Conservation (phyloP, 768 basidiomycete species). For the Lactifluus pinguis region DNA sequence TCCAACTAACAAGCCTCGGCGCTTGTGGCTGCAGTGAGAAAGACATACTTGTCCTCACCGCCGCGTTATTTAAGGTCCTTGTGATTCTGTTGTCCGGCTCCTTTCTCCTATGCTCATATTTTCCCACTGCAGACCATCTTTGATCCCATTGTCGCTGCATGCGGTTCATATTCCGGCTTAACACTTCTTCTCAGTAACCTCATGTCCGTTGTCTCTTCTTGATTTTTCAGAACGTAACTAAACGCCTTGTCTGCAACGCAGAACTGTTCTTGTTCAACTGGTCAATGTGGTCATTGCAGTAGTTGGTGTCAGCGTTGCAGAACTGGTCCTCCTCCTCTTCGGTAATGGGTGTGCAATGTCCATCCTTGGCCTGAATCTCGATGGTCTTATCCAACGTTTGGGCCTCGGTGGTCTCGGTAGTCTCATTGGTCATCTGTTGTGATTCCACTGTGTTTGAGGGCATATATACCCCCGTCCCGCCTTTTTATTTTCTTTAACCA, state of each 20-base stretch:
- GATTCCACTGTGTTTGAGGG: neutral
- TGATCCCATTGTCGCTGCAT: neutral
- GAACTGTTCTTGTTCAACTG: neutral
- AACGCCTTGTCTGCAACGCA: neutral
- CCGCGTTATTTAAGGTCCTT: neutral
- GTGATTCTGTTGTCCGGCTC: neutral
- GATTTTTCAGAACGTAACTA: neutral
- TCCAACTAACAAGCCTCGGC: neutral
- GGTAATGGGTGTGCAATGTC: neutral
- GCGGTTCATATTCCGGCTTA: neutral
- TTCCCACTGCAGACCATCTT: neutral
- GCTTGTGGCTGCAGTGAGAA: neutral
- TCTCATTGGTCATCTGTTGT: neutral
- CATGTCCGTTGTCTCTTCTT: neutral
- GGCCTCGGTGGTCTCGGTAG: neutral
- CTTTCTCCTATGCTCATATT: neutral
- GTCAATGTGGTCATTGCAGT: conserved; percentile 5
- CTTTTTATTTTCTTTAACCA: neutral
- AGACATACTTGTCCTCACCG: neutral
- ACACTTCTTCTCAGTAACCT: neutral
- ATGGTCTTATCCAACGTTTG: neutral
- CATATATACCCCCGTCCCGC: neutral
- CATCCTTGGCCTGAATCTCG: neutral
- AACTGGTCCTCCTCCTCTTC: conserved; percentile 8
- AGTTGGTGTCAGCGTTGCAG: neutral